These are phyloP conservation scores for Closterium sp. DNA, from an alignment of 139 green algal species.

Conservation along the genomic window DNA sequence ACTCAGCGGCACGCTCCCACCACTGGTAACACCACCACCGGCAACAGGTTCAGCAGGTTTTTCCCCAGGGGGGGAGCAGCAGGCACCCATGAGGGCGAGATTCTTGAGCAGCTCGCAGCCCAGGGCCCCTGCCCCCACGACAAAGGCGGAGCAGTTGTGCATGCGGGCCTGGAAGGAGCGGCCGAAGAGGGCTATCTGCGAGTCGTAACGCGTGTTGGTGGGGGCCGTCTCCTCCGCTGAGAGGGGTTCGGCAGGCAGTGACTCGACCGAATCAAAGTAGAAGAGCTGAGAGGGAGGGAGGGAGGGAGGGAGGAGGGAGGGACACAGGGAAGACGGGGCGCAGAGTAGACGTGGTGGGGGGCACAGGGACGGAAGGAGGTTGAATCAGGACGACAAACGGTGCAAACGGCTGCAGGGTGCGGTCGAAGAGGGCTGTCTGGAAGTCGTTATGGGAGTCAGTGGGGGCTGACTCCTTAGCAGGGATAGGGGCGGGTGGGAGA, in stretches of 20 bases:
- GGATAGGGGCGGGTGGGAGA: conserved; percentile 48
- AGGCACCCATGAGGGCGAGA: conserved; percentile 93
- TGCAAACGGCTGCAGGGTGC: conserved; percentile 60
- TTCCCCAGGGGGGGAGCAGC: conserved; percentile 13
- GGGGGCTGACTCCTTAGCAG: conserved; percentile 46
- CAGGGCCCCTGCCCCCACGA: conserved; percentile 93
- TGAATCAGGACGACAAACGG: neutral
- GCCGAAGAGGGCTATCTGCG: conserved; percentile 74
- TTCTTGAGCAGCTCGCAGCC: conserved; percentile 99
- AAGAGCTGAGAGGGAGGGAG: neutral
- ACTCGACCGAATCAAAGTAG: neutral
- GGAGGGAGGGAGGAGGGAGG: neutral
- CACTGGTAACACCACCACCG: neutral
- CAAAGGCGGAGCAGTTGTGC: conserved; percentile 75
- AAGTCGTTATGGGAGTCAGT: conserved; percentile 73
- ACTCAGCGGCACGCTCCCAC: neutral
- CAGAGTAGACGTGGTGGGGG: conserved; percentile 30
- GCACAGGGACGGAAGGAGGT: neutral
- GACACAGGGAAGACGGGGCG: neutral
- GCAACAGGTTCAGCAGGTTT: neutral
- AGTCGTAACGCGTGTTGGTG: neutral
- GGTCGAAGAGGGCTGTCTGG: conserved; percentile 86
- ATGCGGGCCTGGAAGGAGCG: conserved; percentile 62
- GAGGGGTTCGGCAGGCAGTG: neutral
- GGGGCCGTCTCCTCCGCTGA: neutral